These are phyloP conservation scores for Magnaporthiopsis rhizophila DNA, from an alignment of 2,329 filamentous ascomycete genomes.

Conservation along the genomic window DNA sequence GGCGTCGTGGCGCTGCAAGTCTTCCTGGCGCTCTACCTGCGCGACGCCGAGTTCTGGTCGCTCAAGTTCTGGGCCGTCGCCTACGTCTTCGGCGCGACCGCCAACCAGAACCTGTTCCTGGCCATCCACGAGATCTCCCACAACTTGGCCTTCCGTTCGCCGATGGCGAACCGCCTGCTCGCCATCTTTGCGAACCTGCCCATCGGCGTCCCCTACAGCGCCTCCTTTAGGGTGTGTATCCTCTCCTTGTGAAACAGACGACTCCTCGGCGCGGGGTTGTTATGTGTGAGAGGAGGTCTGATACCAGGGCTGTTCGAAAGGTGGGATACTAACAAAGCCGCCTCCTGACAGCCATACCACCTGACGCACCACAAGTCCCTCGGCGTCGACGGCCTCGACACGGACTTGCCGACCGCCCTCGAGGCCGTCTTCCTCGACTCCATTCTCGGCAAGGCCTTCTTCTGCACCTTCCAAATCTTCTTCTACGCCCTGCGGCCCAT, in stretches of 20 bases:
- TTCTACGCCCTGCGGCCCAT: constrained; percentile 97
- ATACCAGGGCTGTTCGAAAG: background rate
- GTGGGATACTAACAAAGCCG: background rate
- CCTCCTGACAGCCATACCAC: constrained; percentile 67
- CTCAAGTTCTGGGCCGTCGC: constrained; percentile 79
- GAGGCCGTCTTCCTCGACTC: constrained; percentile 93
- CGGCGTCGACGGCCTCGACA: constrained; percentile 91
- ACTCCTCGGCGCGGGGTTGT: too few species aligned
- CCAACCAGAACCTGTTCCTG: constrained; percentile 97
- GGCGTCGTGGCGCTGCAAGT: constrained; percentile 79
- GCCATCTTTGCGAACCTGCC: constrained; percentile 93
- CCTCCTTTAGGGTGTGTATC: constrained; percentile 73
- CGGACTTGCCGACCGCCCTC: constrained; percentile 84
- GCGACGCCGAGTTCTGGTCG: constrained; percentile 70
- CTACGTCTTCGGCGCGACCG: constrained; percentile 86
- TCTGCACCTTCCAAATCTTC: constrained; percentile 97
- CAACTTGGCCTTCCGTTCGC: constrained; percentile 84
- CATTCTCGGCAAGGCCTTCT: constrained; percentile 93
- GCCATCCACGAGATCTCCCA: constrained; percentile 99
- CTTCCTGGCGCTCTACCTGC: constrained; percentile 66
- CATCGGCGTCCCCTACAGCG: constrained; percentile 92
- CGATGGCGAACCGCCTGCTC: constrained; percentile 72
- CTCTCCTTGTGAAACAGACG: background rate
- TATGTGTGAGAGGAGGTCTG: background rate
- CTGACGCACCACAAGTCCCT: constrained; percentile 98